Evolutionary conservation across 805 yeast species (phyloP), one percentile per base, ranked within the genome.

Genomic region (Deakozyma indianensis): DNA sequence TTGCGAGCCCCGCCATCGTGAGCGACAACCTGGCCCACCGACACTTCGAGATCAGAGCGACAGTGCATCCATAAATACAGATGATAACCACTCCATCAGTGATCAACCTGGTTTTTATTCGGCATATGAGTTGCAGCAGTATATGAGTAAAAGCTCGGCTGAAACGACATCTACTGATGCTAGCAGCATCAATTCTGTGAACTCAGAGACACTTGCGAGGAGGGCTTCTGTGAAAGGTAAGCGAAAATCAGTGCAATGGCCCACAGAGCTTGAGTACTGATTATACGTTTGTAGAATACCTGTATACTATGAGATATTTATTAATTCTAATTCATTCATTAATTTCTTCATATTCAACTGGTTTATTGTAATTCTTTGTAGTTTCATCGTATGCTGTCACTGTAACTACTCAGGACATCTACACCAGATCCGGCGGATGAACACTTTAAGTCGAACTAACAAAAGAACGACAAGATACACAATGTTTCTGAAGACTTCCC

Each of bases 231-330:
- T 20, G 18, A 7, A n/a, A 7, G 18, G 18, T n/a, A n/a, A 9
- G 18, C 38, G 38, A 32, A 32, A 32, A 20, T 32, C 38, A 9
- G 38, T 32, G 11, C 38, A 32, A n/a, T 32, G 38, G 38, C 38
- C 38, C 18, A 9, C 11, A 7, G 38, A 32, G 18, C 38, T 32
- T 9, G 38, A 32, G 16, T 32, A 32, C 16, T 32, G 16, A 20
- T 7, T 14, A 32, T 4, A 32, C 16, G 38, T 14, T 32, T 38
- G 57, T 63, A 3, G 52, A 66, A 3, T 70, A 68, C 48, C 69
- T 69, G 4, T 62, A 62, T 45, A 65, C 71, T n/a, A n/a, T n/a
- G n/a, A 25, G 28, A 25, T 25, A 25, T 25, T 25, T 25, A 25
- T 25, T 25, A n/a, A n/a, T n/a, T n/a, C n/a, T n/a, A n/a, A n/a